Conservation (phyloP, 257 asterid genomes). For the Solanum gracilifrons region DNA sequence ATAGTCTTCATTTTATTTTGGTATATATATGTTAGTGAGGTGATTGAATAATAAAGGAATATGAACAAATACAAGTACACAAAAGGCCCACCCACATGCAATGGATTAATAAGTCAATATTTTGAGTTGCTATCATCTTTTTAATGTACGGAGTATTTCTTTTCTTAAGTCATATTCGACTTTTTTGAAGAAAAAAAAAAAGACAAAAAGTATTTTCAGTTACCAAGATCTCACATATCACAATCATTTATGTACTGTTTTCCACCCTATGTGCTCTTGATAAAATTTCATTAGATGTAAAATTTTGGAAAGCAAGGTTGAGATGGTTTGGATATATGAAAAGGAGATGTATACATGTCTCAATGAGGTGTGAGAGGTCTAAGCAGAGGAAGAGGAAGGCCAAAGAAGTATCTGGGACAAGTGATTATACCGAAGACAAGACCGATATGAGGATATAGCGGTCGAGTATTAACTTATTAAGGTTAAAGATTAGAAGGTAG, state of each 20-base stretch:
- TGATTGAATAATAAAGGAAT: slow-evolving; percentile 13
- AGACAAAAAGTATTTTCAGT: background rate
- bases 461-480: background rate
- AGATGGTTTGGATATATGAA: background rate
- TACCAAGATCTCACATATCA: background rate
- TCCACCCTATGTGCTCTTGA: background rate
- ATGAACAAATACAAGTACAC: slow-evolving; percentile 1
- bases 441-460: background rate
- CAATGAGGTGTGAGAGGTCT: background rate
- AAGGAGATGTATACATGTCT: background rate
- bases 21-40: background rate
- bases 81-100: slow-evolving; percentile 46
- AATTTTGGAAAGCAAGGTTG: background rate
- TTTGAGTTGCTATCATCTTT: background rate
- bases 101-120: background rate
- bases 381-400: rapidly evolving
- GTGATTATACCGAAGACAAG: background rate
- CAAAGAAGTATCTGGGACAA: background rate
- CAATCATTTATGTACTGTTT: background rate
- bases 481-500: background rate
- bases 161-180: background rate
- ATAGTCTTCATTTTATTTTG: background rate
- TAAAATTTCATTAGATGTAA: background rate
- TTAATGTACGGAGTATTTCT: background rate
- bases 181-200: background rate